These are phyloP conservation scores for Rhizoctonia solani DNA, from an alignment of 1,284 basidiomycete genomes.

Conservation along the genomic window DNA sequence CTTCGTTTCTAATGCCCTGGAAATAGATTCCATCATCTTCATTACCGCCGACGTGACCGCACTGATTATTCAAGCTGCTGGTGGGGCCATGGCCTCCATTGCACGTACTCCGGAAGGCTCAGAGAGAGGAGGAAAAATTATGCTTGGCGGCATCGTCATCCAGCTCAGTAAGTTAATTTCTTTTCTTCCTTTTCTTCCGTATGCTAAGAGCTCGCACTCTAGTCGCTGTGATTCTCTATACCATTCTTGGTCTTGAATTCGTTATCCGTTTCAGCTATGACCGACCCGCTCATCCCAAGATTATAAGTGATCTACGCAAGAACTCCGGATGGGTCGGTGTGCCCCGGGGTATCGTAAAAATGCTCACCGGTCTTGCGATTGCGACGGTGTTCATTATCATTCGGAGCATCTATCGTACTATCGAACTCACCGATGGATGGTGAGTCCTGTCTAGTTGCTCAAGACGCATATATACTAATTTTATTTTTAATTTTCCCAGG, in stretches of 20 bases:
- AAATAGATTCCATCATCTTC: constrained; percentile 46
- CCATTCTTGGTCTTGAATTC: constrained; percentile 41
- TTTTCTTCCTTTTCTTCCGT: background rate
- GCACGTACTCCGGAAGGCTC: constrained; percentile 30
- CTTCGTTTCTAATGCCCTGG: background rate
- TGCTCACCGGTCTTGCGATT: constrained; percentile 36
- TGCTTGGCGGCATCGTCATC: constrained; percentile 43
- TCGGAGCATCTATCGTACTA: constrained; percentile 37
- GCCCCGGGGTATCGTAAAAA: constrained; percentile 8
- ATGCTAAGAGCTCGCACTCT: background rate
- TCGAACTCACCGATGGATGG: constrained; percentile 45
- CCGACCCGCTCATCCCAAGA: constrained; percentile 33
- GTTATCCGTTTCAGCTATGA: constrained; percentile 38
- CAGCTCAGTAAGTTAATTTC: constrained; percentile 41
- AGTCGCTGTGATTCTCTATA: constrained; percentile 45
- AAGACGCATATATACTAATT: background rate
- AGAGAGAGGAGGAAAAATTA: constrained; percentile 39
- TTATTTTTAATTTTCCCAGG: constrained; percentile 2
- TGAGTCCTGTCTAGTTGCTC: background rate
- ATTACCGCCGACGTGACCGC: constrained; percentile 47
- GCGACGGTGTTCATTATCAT: constrained; percentile 36
- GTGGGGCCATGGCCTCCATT: constrained; percentile 46
- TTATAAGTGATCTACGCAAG: constrained; percentile 37
- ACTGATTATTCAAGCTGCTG: constrained; percentile 48
- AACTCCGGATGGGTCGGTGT: constrained; percentile 6